Base-by-base conservation (phyloP, 2,329 filamentous ascomycete species). In the Rhynchosporium secalis region DNA sequence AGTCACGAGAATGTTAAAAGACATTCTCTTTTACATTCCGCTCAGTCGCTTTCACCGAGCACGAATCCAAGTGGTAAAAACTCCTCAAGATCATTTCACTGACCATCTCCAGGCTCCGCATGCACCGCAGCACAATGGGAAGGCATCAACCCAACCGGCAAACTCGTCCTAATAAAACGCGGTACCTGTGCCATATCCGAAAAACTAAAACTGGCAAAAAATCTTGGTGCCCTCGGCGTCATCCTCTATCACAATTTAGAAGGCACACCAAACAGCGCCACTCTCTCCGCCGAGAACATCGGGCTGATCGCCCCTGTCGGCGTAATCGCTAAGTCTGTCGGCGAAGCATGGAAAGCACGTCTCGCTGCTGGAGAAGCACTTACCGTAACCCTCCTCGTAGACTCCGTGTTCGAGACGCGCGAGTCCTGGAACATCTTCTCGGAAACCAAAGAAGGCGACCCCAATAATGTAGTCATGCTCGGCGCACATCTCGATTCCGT, bases 401-500 rank as follows among this genome's bases (percentile, higher is more conserved):
- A 58, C 15, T 45, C 55, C 1, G 9, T 60, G 28, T 41, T 65
- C 13, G 63, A 62, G 38, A 49, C 56, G 20, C 28, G 54, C 3
- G 54, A 62, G 29, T 56, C 47, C 9, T 62, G 48, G 45, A 65
- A 65, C 31, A 58, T 65, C 41, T 54, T 65, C 63, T 86, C 85
- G 4, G 81, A 85, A 67, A 84, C 84, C 13, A 82, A 80, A 65
- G 75, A 74, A 13, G 86, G 86, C 51, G 82, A 87, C 72, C 80
- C 82, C 15, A 75, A 84, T 66, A 85, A 86, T 69, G 77, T 83
- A 38, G 77, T 88, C 52, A 79, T 83, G 56, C 74, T 87, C 12
- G 84, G 84, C 48, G 84, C 80, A 4, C 85, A 88, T 74, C 82
- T 80, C 20, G 86, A 88, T 74, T 84, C 81, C 3, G 85, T 87